Evolutionary conservation across 352 stramenopile species (phyloP), one percentile per base, ranked within the genome.

Genomic region (Phytophthora melonis): DNA sequence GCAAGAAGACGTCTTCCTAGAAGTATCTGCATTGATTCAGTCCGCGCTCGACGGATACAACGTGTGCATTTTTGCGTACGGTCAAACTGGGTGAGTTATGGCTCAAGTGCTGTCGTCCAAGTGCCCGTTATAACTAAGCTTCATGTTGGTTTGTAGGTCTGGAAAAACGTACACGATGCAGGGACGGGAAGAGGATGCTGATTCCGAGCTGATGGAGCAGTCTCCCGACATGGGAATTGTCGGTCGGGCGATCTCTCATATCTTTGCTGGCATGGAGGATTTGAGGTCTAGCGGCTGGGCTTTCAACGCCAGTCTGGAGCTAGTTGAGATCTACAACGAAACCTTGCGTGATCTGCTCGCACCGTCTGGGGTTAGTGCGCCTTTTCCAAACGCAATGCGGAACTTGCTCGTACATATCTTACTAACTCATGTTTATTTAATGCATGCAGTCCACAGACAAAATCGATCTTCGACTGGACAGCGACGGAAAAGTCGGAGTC

Each of bases 321-420:
- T 99, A 74, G 86, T 99, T 25, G 97, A 99, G 82, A 98, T 99
- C 57, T 99, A 99, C 87, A 99, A 99, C 66, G 97, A 99, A 77
- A 93, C 97, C 14, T 82, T 99, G 36, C 84, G 92, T 10, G 97
- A 99, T 66, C 68, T 99, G 41, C 79, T 99, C 30, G 80, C 88
- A 47, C 68, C 81, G n/a, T 61, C 54, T 39, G 79, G 80, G 32
- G 86, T 92, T 83, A 62, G 84, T 45, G 16, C 13, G n/a, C 3
- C 5, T 5, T 10, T 50, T 5, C 16, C 9, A 50, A 19, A 21
- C 6, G 6, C 18, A 50, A 9, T 23, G 9, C 21, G 43, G 7
- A 23, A 3, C 7, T 50, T 50, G 43, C 18, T 50, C 16, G 19
- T 23, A 16, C 43, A 55, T 55, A 30, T 55, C 45, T n/a, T n/a